These are phyloP conservation scores for Phylloboletellus chloephorus DNA, from an alignment of 1,284 basidiomycete species.

Conservation along the genomic window DNA sequence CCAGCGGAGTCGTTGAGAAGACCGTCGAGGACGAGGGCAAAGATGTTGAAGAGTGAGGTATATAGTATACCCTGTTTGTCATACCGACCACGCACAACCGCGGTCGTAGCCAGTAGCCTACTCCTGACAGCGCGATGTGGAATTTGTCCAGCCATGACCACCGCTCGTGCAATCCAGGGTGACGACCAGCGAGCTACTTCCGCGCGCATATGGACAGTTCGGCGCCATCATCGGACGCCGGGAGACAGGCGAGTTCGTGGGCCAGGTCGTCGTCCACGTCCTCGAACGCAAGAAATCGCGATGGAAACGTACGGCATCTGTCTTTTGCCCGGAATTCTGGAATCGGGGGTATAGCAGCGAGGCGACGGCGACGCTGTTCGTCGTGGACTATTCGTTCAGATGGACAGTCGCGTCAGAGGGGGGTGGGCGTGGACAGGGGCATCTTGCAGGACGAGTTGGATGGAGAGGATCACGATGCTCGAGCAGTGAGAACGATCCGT, in stretches of 20 bases:
- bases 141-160: too few species aligned
- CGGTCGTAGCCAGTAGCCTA: conserved; percentile 17
- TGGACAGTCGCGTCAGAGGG: conserved; percentile 27
- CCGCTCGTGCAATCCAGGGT: conserved; percentile 31
- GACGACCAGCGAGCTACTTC: conserved; percentile 28
- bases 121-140: conserved; percentile 2
- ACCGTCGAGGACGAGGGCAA: not conserved
- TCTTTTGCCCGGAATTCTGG: conserved; percentile 30
- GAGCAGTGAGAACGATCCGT: conserved; percentile 23
- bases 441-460: conserved; percentile 31
- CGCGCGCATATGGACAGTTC: conserved; percentile 29
- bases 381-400: conserved; percentile 33
- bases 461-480: conserved; percentile 20
- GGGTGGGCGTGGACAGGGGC: conserved; percentile 29
- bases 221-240: conserved; percentile 32
- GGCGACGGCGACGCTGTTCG: conserved; percentile 24
- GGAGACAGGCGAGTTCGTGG: conserved; percentile 34
- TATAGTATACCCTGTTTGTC: too few species aligned
- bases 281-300: conserved; percentile 26
- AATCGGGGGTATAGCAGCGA: conserved; percentile 34
- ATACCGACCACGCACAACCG: too few species aligned
- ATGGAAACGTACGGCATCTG: conserved; percentile 32
- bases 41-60: not conserved
- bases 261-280: conserved; percentile 31
- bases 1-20: conserved; percentile 6